Base-by-base conservation (phyloP, 225 moss, liverwort and hornwort genomes). In the Pleurozium schreberi region DNA sequence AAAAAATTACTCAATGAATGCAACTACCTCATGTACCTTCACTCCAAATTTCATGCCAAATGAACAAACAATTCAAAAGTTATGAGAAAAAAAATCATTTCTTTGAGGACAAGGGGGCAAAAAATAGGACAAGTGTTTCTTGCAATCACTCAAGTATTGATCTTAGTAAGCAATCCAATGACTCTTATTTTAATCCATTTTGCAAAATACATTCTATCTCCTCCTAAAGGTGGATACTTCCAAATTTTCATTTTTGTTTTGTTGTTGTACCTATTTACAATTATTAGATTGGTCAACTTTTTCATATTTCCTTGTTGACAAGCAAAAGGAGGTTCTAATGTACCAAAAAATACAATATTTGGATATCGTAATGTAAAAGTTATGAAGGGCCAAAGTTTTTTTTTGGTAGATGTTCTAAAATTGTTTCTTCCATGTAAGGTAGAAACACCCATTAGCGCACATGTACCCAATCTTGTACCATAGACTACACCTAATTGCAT, bases 331-430 rank as follows among this genome's bases (percentile, higher is more conserved):
- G 5, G 16, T 47, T 49, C 10, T 1, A 47, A 74, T 0, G 0
- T 0, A 18, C 9, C 1, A 74, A 43, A 45, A 9, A 27, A 16
- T 0, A 0, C 3, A 0, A 45, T 0, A 73, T 16, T 17, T 17
- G 5, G 8, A 73, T 47, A 45, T 2, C 0, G 5, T 30, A 45
- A 45, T 47, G 7, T 2, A 15, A 70, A 15, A 45, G 6, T 17
- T 17, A 9, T 8, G 3, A 28, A 28, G 28, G 30, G 0, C 30
- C 3, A 30, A 30, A 6, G 4, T 4, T 5, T n/a, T 5, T n/a
- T 45, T 22, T 45, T 18, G 17, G 2, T 73, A 73, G 28, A 73
- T 73, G 18, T 73, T 30, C 28, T 73, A 28, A 45, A 73, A 10
- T 30, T 3, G n/a, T 28, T 73, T 18, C 45, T 73, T 27, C 16